Evolutionary conservation across 768 basidiomycete genomes (phyloP).

Genomic region (Clavulina sp.): DNA sequence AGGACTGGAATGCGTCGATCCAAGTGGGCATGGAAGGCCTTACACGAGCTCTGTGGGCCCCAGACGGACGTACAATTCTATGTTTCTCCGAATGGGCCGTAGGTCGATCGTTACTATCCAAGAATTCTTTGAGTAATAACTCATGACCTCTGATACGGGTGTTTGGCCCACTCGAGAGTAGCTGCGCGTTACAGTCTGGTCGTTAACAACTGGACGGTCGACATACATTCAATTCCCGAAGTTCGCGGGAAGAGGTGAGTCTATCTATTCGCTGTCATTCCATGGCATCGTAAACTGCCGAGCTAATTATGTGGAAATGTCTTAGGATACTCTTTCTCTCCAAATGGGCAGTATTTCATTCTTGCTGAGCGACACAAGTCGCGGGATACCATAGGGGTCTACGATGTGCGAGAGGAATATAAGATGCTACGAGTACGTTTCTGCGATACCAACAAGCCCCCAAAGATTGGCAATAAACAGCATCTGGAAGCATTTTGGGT

Average conservation of each 20-base stretch:
- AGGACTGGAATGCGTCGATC: slow-evolving; percentile 59
- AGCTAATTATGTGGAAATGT: neutral
- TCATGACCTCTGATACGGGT: slow-evolving; percentile 6
- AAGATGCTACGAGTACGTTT: slow-evolving; percentile 46
- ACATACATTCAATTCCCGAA: slow-evolving; percentile 76
- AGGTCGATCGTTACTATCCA: slow-evolving; percentile 23
- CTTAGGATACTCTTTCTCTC: slow-evolving; percentile 57
- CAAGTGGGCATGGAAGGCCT: slow-evolving; percentile 75
- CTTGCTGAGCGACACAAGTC: slow-evolving; percentile 81
- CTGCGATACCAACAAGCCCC: neutral
- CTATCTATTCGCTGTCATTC: neutral
- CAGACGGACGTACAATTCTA: slow-evolving; percentile 61
- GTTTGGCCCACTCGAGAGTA: slow-evolving; percentile 18
- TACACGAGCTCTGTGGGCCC: slow-evolving; percentile 78
- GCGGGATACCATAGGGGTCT: slow-evolving; percentile 72
- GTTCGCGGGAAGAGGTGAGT: slow-evolving; percentile 56
- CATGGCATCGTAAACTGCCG: neutral
- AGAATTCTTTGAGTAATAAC: too few relatives aligned
- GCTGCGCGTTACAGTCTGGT: slow-evolving; percentile 81
- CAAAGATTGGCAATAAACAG: slow-evolving; percentile 4
- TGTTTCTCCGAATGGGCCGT: slow-evolving; percentile 93
- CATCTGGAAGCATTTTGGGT: slow-evolving; percentile 51
- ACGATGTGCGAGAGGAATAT: slow-evolving; percentile 54
- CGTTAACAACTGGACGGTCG: slow-evolving; percentile 52
- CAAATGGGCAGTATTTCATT: slow-evolving; percentile 69